Base-by-base conservation (phyloP, 331 rosid genomes). In the Acacia concinna region DNA sequence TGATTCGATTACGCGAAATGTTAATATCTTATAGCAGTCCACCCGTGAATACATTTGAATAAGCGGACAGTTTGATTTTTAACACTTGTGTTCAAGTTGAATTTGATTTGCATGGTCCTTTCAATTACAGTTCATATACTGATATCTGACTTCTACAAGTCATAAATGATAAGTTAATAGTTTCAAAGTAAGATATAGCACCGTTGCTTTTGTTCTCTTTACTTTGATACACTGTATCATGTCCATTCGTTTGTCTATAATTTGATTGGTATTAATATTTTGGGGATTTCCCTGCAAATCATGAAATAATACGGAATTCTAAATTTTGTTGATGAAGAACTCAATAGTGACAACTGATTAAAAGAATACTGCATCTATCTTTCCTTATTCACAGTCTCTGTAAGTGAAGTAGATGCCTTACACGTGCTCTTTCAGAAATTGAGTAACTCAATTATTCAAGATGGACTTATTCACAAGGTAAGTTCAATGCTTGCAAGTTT, bases 391-490 rank as follows among this genome's bases (percentile, higher is more conserved):
- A 75, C 86, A 94, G 98, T 94, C 84, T 79, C 91, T 8, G 94
- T 88, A 73, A 91, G 80, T 74, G 98, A 94, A 79, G 95, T 94
- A 23, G 91, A 88, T 73, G 97, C 98, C 66, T 84, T 94, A 63
- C 74, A 84, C 25, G 97, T 86, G 81, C 98, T 94, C 68, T 94
- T 79, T 74, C 86, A 84, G 87, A 94, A 91, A 86, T 65, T 94
- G 84, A 94, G 98, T 85, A 92, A 92, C 81, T 91, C 97, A 27
- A 85, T 94, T 77, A 30, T 83, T 78, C 84, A 85, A 80, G 98
- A 94, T 71, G 97, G 90, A 62, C 90, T 88, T 32, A 88, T 94
- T 80, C 98, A 94, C 83, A 88, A 81, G 97, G 98, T 92, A 71
- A 67, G 85, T 85, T 47, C 57, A 3, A 32, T 41, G 20, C 44